These are phyloP conservation scores for Plasmodiophora brassicae DNA, from an alignment of 208 protist genomes.

Conservation along the genomic window DNA sequence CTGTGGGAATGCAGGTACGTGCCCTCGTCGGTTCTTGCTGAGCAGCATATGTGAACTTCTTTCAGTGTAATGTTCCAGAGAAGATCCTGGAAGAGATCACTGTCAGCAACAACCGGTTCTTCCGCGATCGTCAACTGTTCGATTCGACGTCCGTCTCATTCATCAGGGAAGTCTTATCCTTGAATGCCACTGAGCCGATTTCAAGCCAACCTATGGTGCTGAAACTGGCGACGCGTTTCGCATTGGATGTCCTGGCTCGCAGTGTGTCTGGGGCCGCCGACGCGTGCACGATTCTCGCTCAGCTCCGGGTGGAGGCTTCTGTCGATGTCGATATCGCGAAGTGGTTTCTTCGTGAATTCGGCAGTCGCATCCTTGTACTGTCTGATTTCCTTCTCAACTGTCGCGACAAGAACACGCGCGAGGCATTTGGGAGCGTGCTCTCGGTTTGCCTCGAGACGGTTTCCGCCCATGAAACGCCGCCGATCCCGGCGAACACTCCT, in stretches of 20 bases:
- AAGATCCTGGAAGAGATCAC: not conserved
- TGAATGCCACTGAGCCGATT: not conserved
- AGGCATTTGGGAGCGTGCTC: not conserved
- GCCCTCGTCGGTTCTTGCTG: not conserved
- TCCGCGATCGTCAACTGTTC: slow-evolving; percentile 18
- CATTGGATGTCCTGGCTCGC: not conserved
- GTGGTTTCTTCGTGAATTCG: not conserved
- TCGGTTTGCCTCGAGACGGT: not conserved
- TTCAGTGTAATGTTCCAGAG: not conserved
- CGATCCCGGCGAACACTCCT: not conserved
- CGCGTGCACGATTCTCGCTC: not conserved
- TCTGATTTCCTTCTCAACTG: not conserved
- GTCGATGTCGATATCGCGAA: not conserved
- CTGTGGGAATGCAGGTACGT: too few relatives aligned
- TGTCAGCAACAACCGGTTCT: not conserved
- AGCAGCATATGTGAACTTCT: not conserved
- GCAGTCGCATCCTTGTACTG: not conserved
- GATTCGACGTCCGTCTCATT: not conserved
- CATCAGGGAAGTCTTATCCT: not conserved
- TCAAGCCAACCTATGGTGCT: too few relatives aligned
- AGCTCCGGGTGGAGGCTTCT: not conserved
- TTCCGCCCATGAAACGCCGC: not conserved
- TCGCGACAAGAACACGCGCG: slow-evolving; percentile 26
- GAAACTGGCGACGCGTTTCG: not conserved
- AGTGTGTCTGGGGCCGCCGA: not conserved